phyloP scores from a whole-genome alignment of 805 yeast species.

The Blastobotrys attinorum region DNA sequence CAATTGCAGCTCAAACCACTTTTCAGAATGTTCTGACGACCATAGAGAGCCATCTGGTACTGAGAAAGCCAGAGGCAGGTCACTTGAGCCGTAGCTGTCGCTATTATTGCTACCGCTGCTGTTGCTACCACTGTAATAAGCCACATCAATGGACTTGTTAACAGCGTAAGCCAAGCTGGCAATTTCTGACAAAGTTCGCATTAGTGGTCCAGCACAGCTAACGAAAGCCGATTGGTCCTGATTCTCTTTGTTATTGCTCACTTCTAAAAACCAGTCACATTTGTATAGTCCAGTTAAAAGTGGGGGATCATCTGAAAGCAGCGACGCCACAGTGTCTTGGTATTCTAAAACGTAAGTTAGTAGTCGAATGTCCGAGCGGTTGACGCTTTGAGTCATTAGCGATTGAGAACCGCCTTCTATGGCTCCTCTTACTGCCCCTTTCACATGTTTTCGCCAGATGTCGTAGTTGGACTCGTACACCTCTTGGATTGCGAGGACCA shows the following conservation, averaged over 20 bases:
- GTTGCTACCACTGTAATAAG: background rate
- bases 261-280: background rate
- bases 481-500: slow-evolving; percentile 13
- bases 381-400: background rate
- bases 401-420: background rate
- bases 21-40: background rate
- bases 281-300: background rate
- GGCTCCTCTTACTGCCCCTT: slow-evolving; percentile 11
- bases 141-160: background rate
- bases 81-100: background rate
- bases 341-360: slow-evolving; percentile 9
- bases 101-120: too few species aligned
- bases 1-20: slow-evolving; percentile 5
- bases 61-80: background rate
- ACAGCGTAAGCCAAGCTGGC: background rate
- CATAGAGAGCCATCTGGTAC: background rate
- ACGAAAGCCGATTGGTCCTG: background rate
- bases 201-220: background rate
- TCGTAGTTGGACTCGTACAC: slow-evolving; percentile 10
- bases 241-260: background rate
- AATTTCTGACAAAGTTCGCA: background rate
- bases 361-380: slow-evolving; percentile 1
- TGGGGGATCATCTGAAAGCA: background rate
- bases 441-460: slow-evolving; percentile 14
- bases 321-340: slow-evolving; percentile 11